Base-by-base conservation (phyloP, 805 yeast species). In the Millerozyma acaciae region DNA sequence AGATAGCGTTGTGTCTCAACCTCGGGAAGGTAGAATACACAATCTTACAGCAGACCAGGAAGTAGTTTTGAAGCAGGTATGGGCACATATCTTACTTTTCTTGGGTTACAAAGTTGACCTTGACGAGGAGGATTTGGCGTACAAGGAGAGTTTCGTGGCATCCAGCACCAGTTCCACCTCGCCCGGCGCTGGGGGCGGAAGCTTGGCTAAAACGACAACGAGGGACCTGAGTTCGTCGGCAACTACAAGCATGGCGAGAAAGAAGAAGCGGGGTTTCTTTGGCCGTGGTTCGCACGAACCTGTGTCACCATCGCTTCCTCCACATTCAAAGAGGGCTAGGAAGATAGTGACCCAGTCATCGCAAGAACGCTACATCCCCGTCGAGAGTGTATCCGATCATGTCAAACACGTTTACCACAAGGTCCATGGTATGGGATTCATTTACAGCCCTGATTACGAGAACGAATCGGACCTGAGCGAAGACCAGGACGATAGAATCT, bases 41-140 rank as follows among this genome's bases (percentile, higher is more conserved):
- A 45, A 63, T 16, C 50, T 66, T 22, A 51, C 48, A 26, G 55
- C 59, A 2, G 82, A 80, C 16, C 78, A 83, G 53, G 89, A 83
- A 48, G 47, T 70, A 32, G 67, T 70, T 13, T 58, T 83, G 50
- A 84, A 84, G 55, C 85, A 81, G 48, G 68, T 73, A 4, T 84
- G 89, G 88, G 78, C 81, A 31, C 70, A 77, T 46, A 47, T 78
- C 29, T 61, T 84, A 43, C 76, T 74, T 43, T 73, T 65, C 38
- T 69, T 80, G 69, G 87, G 85, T 4, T 65, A 71, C 47, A 52
- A 44, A 0, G 39, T 73, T 13, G 45, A 46, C 25, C 46, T 66
- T 22, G 41, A 53, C 5, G 33, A 32, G 10, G 53, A 48, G 7
- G 70, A 64, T 32, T 32, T 65, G 20, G 38, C 41, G 16, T 55